Base-by-base conservation (phyloP, 805 yeast genomes). In the Metschnikowia reukaufii region DNA sequence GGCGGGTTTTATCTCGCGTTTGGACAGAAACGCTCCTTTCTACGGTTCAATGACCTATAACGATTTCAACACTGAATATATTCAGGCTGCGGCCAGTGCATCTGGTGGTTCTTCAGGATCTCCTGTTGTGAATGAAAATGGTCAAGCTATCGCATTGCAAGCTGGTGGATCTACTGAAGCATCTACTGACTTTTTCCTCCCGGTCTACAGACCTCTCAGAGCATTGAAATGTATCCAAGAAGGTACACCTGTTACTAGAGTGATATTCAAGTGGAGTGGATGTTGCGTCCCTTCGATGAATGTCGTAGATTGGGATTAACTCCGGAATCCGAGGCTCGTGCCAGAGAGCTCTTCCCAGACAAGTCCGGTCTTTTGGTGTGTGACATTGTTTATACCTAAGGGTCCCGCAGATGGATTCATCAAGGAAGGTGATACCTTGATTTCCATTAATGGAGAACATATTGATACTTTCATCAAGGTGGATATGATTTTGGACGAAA, bases 31-130 rank as follows among this genome's bases (percentile, higher is more conserved):
- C 63, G 95, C 97, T 5, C 97, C 97, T 2, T 96, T 88, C 54
- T 91, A 91, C 60, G 97, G 97, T 40, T 82, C 82, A 21, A 72
- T 86, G 61, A 84, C 95, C 13, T 91, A 90, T 66, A 89, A 88
- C 62, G 97, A 90, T 72, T 90, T 89, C 76, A 89, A 90, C 64
- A 89, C 96, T 1, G 96, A 88, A 65, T 90, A 90, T 66, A 88
- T 90, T 46, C 96, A 90, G 67, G 97, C 97, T 0, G 97, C 97
- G 6, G 97, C 97, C 0, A 81, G 90, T 49, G 96, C 97, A 0
- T 85, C 96, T 15, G 97, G 97, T 25, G 97, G 97, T 2, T 89
- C 96, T 3, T 84, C 94, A 40, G 97, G 97, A 7, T 88, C 96
- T 3, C 97, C 97, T 0, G 97, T 91, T n/a, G 96, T 91, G 2